A percentile compares a stretch with the other conserved stretches of the same genome.
Conservation (phyloP, 495 filamentous ascomycete genomes). For the Corynascus novoguineensis region DNA sequence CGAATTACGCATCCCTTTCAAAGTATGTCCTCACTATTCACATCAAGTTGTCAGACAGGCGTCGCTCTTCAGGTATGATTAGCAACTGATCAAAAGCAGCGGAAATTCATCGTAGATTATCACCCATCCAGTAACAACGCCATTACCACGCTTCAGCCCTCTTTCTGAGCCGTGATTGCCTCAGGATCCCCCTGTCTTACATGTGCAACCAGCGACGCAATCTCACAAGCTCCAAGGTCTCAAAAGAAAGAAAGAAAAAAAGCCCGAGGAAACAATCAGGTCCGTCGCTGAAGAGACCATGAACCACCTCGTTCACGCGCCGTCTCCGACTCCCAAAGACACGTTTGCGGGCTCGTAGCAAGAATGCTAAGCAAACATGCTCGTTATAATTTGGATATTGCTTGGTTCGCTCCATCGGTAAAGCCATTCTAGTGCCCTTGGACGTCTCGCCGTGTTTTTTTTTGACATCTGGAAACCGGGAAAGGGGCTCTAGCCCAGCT, state of each 20-base stretch:
- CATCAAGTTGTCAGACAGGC: no score
- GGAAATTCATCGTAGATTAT: not conserved
- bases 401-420: not conserved
- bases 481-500: constrained; percentile 39
- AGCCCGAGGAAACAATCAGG: not conserved
- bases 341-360: not conserved
- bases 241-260: no score
- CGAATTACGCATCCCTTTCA: no score
- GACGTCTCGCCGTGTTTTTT: not conserved
- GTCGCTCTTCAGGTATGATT: no score
- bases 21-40: no score
- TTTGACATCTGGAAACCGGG: not conserved
- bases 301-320: not conserved
- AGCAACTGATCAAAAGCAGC: not conserved
- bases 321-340: not conserved
- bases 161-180: not conserved
- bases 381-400: constrained; percentile 4
- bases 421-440: not conserved
- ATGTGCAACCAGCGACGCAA: constrained; percentile 2
- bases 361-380: constrained; percentile 7
- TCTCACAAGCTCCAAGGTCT: not conserved
- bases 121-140: not conserved
- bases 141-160: not conserved
- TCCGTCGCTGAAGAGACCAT: not conserved
- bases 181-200: not conserved